Evolutionary conservation across 495 filamentous ascomycete genomes (phyloP), one percentile per base, ranked within the genome.

Genomic region (Trichodelitschia bisporula): DNA sequence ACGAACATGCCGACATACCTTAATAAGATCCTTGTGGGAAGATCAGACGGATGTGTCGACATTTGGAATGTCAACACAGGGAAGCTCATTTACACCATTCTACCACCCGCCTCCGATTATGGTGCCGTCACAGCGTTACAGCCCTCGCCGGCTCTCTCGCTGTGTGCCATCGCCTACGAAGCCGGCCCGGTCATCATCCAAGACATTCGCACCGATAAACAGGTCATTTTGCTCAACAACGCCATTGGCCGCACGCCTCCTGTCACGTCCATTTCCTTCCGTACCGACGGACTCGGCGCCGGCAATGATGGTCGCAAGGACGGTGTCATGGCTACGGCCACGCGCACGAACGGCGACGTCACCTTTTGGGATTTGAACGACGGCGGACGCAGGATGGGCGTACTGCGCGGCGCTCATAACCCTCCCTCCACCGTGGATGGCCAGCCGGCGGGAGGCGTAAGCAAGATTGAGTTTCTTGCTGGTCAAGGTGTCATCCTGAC

Each of bases 51-150:
- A n/a, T 67, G 62, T 46, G 65, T 93, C 13, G 84, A 95, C 44
- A 83, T 99, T 31, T 95, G 89, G 89, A 99, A 99, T 45, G 51
- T 95, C 31, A 82, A 72, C 45, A 84, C 74, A 13, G 79, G 77
- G 36, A 89, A 82, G 44, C 58, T 90, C 17, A 59, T 99, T 16
- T 76, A 93, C 45, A 80, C 77, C 2, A 66, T 93, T 27, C 51
- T 76, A 14, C 70, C 89, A 11, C 64, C 70, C 2, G 58, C 63
- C 8, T 18, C 5, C 29, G 53, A 64, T 11, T 65, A 59, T 29
- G 78, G 77, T 8, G 56, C 73, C 18, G 78, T 95, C 18, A 84
- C 75, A 13, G 76, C 75, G 11, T 57, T 99, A 26, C 62, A 84
- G 27, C 69, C 89, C 11, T 72, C 74, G 0, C 76, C 86, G 4